Evolutionary conservation across 305 asterid species (phyloP), one percentile per base, ranked within the genome.

Genomic region (Fraxinus paxiana): DNA sequence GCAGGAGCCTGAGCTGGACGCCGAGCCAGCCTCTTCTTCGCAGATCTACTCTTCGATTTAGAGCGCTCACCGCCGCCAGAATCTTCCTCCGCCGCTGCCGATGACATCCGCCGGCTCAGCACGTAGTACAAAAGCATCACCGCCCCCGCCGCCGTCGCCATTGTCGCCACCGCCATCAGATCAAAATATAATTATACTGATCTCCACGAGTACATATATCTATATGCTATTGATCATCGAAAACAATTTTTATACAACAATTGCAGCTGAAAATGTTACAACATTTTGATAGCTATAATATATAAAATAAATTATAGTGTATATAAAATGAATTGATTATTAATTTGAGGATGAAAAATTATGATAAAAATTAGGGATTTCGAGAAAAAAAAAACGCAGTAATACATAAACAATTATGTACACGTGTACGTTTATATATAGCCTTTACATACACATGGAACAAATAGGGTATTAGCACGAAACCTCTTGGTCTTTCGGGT

Each of bases 1-100:
- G 93, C 97, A 20, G 98, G 98, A 74, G 98, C 98, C 86, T 90
- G 98, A 85, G 97, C 95, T 75, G 97, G 95, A 88, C 98, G 78
- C 82, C 97, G 88, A 48, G 91, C 86, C 84, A 91, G 67, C 82
- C 93, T 88, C 81, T 85, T 89, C 88, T 86, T 90, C 13, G 70
- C 87, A 85, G 93, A 90, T 91, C 93, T 88, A 80, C 90, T 85
- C 85, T 73, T 84, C 70, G 92, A 85, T 85, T 86, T 84, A 77
- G 92, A 86, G 81, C 81, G 83, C 82, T 90, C 97, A 13, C 86
- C 92, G 13, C 81, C 90, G 76, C 24, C 78, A 31, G 87, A 86
- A 33, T 87, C 92, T 22, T 51, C 88, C 51, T 84, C 86, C 81
- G 75, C 85, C 78, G 77, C 79, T 15, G 76, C 28, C 20, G 90